A percentile compares a stretch with the other conserved stretches of the same genome.
phyloP scores from a whole-genome alignment of 768 basidiomycete species.

The Lactarius akahatsu region DNA sequence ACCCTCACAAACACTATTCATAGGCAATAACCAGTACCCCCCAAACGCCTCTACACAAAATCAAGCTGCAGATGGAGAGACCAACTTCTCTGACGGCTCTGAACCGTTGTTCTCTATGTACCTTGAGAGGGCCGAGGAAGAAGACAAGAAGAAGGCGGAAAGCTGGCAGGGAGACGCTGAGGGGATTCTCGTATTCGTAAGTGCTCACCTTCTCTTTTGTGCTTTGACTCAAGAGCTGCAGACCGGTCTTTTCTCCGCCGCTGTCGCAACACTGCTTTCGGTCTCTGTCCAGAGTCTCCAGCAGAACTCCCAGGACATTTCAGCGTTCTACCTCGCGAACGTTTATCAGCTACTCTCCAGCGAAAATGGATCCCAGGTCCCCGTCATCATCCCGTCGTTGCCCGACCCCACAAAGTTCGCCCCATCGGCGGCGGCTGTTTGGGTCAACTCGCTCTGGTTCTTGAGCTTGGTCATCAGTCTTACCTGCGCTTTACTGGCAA shows the following conservation, averaged over 20 bases:
- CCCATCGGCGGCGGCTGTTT: neutral
- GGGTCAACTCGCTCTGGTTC: slow-evolving; percentile 24
- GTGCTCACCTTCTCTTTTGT: neutral
- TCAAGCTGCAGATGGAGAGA: neutral
- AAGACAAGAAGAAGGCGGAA: slow-evolving; percentile 3
- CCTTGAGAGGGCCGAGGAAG: neutral
- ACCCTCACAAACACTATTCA: neutral
- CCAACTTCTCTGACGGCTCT: slow-evolving; percentile 6
- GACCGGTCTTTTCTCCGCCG: slow-evolving; percentile 20
- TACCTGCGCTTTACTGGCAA: slow-evolving; percentile 17
- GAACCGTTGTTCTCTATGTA: slow-evolving; percentile 15
- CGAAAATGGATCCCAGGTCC: neutral
- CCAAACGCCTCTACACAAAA: neutral
- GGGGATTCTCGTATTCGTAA: slow-evolving; percentile 14
- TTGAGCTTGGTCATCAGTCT: slow-evolving; percentile 16
- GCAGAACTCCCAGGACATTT: slow-evolving; percentile 7
- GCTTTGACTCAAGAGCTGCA: neutral
- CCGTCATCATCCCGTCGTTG: neutral
- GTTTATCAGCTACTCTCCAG: neutral
- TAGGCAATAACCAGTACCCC: neutral
- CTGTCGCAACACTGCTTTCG: neutral
- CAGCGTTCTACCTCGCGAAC: slow-evolving; percentile 5
- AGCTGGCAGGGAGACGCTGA: slow-evolving; percentile 15
- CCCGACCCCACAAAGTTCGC: neutral
- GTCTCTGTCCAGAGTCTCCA: slow-evolving; percentile 1